Percentiles rank a stretch among this genome's conserved stretches.
Conservation (phyloP, 805 yeast genomes). For the Saccharomyces eubayanus region DNA sequence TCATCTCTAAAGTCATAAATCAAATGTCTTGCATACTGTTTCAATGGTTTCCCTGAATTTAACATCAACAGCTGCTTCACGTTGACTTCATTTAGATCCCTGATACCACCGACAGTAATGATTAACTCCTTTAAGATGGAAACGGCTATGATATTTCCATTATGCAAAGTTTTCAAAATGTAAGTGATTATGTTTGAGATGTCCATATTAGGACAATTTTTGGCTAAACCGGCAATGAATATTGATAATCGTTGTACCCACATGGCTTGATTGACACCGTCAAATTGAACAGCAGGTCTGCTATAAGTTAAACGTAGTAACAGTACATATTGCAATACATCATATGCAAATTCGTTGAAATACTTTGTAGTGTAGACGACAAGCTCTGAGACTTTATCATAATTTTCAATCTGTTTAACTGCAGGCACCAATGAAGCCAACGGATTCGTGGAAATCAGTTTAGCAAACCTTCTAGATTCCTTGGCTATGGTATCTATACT, state of each 20-base stretch:
- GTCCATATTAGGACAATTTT: slow-evolving; percentile 46
- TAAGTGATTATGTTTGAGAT: slow-evolving; percentile 52
- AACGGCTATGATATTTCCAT: slow-evolving; percentile 50
- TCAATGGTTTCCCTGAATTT: slow-evolving; percentile 55
- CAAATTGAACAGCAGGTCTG: slow-evolving; percentile 59
- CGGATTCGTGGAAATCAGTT: slow-evolving; percentile 69
- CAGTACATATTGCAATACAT: slow-evolving; percentile 65
- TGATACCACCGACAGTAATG: slow-evolving; percentile 71
- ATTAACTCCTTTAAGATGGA: slow-evolving; percentile 61
- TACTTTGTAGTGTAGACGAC: slow-evolving; percentile 71
- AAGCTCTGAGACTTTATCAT: slow-evolving; percentile 73
- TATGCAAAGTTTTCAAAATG: slow-evolving; percentile 54
- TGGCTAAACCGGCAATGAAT: slow-evolving; percentile 67
- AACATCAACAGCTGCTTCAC: slow-evolving; percentile 54
- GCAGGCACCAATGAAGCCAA: slow-evolving; percentile 64
- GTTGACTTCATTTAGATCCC: slow-evolving; percentile 58
- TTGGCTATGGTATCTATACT: slow-evolving; percentile 69
- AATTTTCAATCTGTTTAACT: slow-evolving; percentile 80
- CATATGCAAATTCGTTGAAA: slow-evolving; percentile 77
- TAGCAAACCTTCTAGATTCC: slow-evolving; percentile 66
- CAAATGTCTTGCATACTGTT: slow-evolving; percentile 44
- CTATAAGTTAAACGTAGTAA: slow-evolving; percentile 62
- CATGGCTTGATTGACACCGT: slow-evolving; percentile 70
- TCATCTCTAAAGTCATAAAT: slow-evolving; percentile 46
- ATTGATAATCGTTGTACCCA: slow-evolving; percentile 82